Evolutionary conservation across 2,329 filamentous ascomycete species (phyloP), one percentile per base, ranked within the genome.

Genomic region (Rutstroemia sp.): DNA sequence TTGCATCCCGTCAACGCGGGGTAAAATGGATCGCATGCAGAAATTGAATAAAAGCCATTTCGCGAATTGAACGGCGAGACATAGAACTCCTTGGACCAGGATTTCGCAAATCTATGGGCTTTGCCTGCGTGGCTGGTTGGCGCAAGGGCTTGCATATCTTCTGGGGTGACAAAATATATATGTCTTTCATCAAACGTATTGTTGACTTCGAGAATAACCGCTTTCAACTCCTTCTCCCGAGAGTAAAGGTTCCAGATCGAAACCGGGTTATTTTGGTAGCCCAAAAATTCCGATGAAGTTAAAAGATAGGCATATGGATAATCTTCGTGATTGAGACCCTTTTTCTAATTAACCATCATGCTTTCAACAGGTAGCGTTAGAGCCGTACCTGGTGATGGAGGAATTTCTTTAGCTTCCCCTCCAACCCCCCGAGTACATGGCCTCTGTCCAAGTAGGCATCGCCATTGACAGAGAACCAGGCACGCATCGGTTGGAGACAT

Each of bases 201-300:
- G 70, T 88, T 89, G 47, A 90, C 84, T 68, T 92, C 87, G 1
- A 88, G 67, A 1, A 92, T 76, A 71, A 89, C 82, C 55, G 82
- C 83, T 23, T 75, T 78, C 14, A 91, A 73, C 5, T 76, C 70
- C 57, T 78, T 78, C 8, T 79, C 70, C 0, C 70, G 62, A 12
- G 82, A 78, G 67, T 92, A 91, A 2, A 92, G 76, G 62, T 90
- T 89, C 86, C 87, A 92, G 64, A 91, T 88, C 0, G 86, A 90
- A 2, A 87, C 84, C 0, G 86, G 86, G 63, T 89, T 91, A 71
- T 88, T 89, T 21, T 81, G 80, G 65, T 87, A 88, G 3, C 84
- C 83, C 5, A 88, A 68, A 59, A 89, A 86, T 30, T 78, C 78
- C 5, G 87, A 81, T 3, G 86, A 84, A 2, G 88, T 91, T 21